phyloP scores from a whole-genome alignment of 371 early-diverging fungal species.

The Mortierella sp. region DNA sequence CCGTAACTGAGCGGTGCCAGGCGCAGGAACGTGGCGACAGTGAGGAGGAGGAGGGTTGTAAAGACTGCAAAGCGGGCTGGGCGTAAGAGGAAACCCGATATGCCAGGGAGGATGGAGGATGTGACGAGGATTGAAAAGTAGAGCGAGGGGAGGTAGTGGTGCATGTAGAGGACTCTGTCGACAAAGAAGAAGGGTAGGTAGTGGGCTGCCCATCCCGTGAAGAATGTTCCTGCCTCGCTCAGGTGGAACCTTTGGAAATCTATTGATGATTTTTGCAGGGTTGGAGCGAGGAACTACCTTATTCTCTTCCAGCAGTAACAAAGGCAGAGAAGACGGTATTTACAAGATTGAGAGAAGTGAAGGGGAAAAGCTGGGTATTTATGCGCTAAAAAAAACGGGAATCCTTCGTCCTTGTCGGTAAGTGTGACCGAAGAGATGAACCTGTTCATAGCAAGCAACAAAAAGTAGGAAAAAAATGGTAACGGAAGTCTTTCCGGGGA shows the following conservation, averaged over 20 bases:
- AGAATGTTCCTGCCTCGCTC: conserved; percentile 13
- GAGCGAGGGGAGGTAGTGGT: conserved; percentile 43
- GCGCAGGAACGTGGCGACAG: not conserved
- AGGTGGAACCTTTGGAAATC: conserved; percentile 23
- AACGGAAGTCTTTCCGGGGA: too few relatives aligned
- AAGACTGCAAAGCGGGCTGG: conserved; percentile 9
- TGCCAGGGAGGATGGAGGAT: conserved; percentile 27
- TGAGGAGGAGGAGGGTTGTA: not conserved
- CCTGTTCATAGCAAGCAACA: too few relatives aligned
- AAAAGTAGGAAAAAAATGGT: too few relatives aligned
- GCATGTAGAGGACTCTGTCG: conserved; percentile 21
- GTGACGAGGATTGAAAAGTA: conserved; percentile 36
- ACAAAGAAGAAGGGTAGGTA: conserved; percentile 36
- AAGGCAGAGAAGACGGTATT: too few relatives aligned
- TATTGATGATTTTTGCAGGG: too few relatives aligned
- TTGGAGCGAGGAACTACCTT: too few relatives aligned
- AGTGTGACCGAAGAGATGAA: too few relatives aligned
- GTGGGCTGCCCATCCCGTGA: conserved; percentile 32
- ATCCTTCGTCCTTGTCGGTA: too few relatives aligned
- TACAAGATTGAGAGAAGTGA: too few relatives aligned
- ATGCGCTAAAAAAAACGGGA: too few relatives aligned
- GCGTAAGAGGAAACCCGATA: conserved; percentile 15
- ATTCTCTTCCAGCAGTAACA: too few relatives aligned
- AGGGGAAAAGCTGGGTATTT: too few relatives aligned
- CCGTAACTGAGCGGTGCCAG: conserved; percentile 37